Percentiles rank a stretch among this genome's conserved stretches.
Conservation (phyloP, 768 basidiomycete species). For the Cystobasidium onofrii region DNA sequence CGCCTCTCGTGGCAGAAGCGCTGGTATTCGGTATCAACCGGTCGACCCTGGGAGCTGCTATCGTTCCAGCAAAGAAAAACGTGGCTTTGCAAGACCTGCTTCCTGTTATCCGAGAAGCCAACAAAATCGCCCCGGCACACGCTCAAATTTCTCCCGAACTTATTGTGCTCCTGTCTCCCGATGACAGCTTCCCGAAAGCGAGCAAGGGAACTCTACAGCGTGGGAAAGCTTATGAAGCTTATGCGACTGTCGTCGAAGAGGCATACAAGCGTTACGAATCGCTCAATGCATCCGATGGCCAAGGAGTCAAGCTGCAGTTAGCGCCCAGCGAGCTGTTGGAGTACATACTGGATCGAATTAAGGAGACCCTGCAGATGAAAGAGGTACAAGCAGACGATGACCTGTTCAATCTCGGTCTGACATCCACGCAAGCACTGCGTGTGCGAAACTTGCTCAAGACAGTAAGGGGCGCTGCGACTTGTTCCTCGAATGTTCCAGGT, state of each 20-base stretch:
- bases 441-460: slow-evolving; percentile 40
- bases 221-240: slow-evolving; percentile 44
- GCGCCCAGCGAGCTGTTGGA: neutral
- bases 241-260: slow-evolving; percentile 40
- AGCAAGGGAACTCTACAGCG: slow-evolving; percentile 46
- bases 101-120: slow-evolving; percentile 34
- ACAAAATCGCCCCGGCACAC: slow-evolving; percentile 42
- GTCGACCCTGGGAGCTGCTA: slow-evolving; percentile 14
- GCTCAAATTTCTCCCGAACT: slow-evolving; percentile 43
- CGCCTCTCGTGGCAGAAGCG: slow-evolving; percentile 16
- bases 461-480: slow-evolving; percentile 12
- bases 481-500: too few species aligned
- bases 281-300: neutral
- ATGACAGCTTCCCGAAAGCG: slow-evolving; percentile 42
- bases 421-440: slow-evolving; percentile 44
- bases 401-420: slow-evolving; percentile 44
- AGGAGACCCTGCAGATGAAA: neutral
- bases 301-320: neutral
- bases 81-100: neutral
- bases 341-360: neutral
- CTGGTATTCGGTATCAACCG: slow-evolving; percentile 31
- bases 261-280: slow-evolving; percentile 34
- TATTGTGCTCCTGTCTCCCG: slow-evolving; percentile 36
- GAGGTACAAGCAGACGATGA: slow-evolving; percentile 39
- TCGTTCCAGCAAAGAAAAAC: slow-evolving; percentile 1